Percentiles rank a stretch among this genome's conserved stretches.
phyloP scores from a whole-genome alignment of 805 yeast species.

The Starmerella vaccinii region DNA sequence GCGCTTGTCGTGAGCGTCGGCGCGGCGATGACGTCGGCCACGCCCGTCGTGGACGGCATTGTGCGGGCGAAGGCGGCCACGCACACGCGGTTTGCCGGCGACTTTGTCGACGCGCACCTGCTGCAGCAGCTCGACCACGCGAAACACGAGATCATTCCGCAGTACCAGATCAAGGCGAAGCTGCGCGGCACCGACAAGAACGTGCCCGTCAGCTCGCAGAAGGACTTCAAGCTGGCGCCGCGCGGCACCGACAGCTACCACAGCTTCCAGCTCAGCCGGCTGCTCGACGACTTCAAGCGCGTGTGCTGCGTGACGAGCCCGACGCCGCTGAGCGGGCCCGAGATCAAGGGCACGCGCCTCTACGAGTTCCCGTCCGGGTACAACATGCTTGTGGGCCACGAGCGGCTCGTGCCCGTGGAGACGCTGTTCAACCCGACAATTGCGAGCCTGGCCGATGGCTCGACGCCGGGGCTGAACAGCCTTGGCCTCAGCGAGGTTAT shows the following conservation, averaged over 20 bases:
- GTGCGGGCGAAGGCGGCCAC: slow-evolving; percentile 38
- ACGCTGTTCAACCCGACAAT: slow-evolving; percentile 58
- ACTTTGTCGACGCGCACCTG: slow-evolving; percentile 61
- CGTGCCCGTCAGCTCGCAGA: slow-evolving; percentile 6
- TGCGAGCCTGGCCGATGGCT: slow-evolving; percentile 37
- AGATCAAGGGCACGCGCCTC: slow-evolving; percentile 39
- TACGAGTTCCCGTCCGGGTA: slow-evolving; percentile 54
- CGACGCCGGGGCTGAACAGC: slow-evolving; percentile 35
- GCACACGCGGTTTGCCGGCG: slow-evolving; percentile 73
- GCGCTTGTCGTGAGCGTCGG: slow-evolving; percentile 82
- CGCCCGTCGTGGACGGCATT: slow-evolving; percentile 33
- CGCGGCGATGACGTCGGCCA: slow-evolving; percentile 62
- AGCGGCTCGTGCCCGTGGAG: slow-evolving; percentile 50
- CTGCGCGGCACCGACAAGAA: slow-evolving; percentile 16
- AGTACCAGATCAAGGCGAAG: slow-evolving; percentile 33
- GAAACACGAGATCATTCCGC: slow-evolving; percentile 30
- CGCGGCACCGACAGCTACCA: slow-evolving; percentile 36
- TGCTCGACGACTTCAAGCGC: slow-evolving; percentile 67
- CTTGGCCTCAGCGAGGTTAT: slow-evolving; percentile 42
- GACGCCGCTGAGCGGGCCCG: slow-evolving; percentile 20
- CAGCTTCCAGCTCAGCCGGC: slow-evolving; percentile 46
- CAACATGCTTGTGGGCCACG: slow-evolving; percentile 41
- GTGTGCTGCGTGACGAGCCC: slow-evolving; percentile 26
- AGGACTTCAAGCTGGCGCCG: slow-evolving; percentile 9
- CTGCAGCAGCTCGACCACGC: slow-evolving; percentile 38